These are phyloP conservation scores for Glebionis coronaria DNA, from an alignment of 129 eudicot species.

Conservation along the genomic window DNA sequence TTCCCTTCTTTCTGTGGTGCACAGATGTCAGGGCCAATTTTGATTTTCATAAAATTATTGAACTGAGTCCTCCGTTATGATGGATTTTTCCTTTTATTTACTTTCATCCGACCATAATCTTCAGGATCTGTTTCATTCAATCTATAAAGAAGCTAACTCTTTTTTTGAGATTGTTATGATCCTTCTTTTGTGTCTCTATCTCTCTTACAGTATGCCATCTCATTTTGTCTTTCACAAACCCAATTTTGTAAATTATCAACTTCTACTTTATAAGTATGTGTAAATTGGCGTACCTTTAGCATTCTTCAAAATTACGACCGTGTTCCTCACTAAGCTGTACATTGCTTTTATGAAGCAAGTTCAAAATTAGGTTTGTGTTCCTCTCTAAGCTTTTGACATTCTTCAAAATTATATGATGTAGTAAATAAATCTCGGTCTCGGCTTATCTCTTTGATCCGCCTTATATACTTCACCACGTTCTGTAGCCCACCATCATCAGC, in stretches of 20 bases:
- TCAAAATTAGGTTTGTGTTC: too few species aligned
- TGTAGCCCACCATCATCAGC: conserved; percentile 70
- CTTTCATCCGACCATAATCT: conserved; percentile 60
- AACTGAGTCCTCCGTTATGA: too few species aligned
- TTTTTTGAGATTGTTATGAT: conserved; percentile 39
- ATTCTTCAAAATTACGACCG: conserved; percentile 77
- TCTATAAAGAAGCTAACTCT: conserved; percentile 55
- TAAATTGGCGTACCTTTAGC: conserved; percentile 76
- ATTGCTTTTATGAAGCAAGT: conserved; percentile 86
- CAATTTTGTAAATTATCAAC: conserved; percentile 44
- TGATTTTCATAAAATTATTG: too few species aligned
- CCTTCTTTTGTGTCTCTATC: conserved; percentile 41
- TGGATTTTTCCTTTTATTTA: too few species aligned
- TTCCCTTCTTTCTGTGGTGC: too few species aligned
- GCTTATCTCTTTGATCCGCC: conserved; percentile 93
- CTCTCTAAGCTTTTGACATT: too few species aligned
- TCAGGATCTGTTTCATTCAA: conserved; percentile 61
- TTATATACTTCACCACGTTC: conserved; percentile 77
- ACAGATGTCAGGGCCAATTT: too few species aligned
- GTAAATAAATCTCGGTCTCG: conserved; percentile 84
- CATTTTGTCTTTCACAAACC: conserved; percentile 47
- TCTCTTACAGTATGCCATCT: conserved; percentile 57
- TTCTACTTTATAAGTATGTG: conserved; percentile 41
- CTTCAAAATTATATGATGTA: too few species aligned
- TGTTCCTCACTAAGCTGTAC: conserved; percentile 88